Percentiles rank a stretch among this genome's conserved stretches.
Conservation (phyloP, 768 basidiomycete species). For the Pleurotus tuber-regium region DNA sequence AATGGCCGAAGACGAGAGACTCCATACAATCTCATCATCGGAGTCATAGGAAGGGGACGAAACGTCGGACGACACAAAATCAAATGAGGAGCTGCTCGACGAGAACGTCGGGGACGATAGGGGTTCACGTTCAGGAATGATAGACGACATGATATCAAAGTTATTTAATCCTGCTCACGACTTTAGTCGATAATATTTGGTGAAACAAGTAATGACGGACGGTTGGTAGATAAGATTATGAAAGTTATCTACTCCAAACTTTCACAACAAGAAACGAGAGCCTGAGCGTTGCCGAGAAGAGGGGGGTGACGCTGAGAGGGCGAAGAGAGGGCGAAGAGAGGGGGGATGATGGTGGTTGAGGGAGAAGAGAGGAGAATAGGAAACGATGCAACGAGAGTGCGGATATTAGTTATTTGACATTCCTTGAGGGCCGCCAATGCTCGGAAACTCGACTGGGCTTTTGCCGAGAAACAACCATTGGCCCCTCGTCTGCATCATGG, state of each 20-base stretch:
- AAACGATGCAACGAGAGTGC: neutral
- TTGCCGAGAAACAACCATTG: constrained; percentile 7
- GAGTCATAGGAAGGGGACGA: constrained; percentile 29
- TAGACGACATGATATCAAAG: constrained; percentile 12
- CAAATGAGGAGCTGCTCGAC: constrained; percentile 22
- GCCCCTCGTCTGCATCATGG: neutral
- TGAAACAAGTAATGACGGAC: neutral
- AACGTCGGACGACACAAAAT: constrained; percentile 19
- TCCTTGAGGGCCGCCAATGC: neutral
- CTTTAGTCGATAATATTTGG: constrained; percentile 4
- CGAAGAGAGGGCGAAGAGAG: constrained; percentile 13
- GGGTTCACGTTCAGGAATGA: too few relatives aligned
- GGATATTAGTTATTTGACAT: constrained; percentile 4
- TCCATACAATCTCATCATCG: constrained; percentile 60
- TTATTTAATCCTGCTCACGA: neutral
- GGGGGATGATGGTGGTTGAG: constrained; percentile 14
- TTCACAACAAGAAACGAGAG: neutral
- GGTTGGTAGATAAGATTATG: neutral
- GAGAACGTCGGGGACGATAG: constrained; percentile 22
- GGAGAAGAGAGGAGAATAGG: neutral
- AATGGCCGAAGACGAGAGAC: constrained; percentile 25
- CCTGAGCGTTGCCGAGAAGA: neutral
- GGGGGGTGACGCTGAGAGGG: neutral
- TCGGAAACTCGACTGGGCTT: neutral
- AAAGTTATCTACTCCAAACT: too few relatives aligned